Conservation (phyloP, 768 basidiomycete species). For the Lyophyllum decastes region DNA sequence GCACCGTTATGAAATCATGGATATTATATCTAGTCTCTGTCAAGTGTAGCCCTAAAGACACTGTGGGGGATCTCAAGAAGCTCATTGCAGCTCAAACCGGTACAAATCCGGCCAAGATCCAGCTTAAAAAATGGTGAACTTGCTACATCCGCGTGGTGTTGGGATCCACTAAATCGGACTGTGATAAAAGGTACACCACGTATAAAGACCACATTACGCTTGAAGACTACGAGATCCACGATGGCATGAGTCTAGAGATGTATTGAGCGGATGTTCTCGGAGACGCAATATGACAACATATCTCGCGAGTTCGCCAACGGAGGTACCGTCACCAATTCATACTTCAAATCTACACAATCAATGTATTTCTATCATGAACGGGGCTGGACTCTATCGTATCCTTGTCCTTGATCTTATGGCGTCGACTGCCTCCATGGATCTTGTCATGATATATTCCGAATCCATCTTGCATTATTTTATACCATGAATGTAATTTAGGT, state of each 20-base stretch:
- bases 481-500: neutral
- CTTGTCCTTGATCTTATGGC: neutral
- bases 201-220: constrained; percentile 98
- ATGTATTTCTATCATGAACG: neutral
- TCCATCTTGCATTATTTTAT: neutral
- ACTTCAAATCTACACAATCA: neutral
- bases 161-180: neutral
- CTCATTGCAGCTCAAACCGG: constrained; percentile 97
- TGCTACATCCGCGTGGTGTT: neutral
- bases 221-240: constrained; percentile 89
- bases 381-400: neutral
- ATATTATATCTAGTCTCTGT: constrained; percentile 72
- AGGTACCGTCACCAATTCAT: neutral
- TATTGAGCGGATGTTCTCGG: constrained; percentile 47
- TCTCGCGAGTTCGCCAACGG: neutral
- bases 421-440: neutral
- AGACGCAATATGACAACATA: neutral
- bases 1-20: neutral
- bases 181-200: constrained; percentile 75
- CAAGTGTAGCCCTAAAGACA: constrained; percentile 94
- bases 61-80: constrained; percentile 95
- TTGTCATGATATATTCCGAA: neutral
- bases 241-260: constrained; percentile 94
- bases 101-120: constrained; percentile 82
- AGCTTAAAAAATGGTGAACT: constrained; percentile 93